Evolutionary conservation across 371 early-diverging fungal genomes (phyloP).

Genomic region (Astathelohania contejeani): DNA sequence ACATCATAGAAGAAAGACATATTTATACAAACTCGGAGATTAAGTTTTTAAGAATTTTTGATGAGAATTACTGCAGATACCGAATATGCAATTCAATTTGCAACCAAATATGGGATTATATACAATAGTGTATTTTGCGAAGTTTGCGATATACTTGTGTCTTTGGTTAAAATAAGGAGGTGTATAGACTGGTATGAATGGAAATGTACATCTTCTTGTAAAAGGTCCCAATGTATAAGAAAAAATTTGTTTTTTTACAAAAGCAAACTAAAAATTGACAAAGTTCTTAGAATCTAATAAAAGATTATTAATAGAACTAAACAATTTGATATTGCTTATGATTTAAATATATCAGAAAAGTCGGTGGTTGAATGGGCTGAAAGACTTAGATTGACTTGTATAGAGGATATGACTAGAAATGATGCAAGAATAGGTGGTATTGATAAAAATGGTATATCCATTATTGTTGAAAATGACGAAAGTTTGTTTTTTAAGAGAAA

Average conservation of each 20-base stretch:
- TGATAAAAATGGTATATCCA: neutral
- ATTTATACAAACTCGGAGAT: too few relatives aligned
- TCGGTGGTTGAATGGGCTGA: neutral
- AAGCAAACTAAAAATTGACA: neutral
- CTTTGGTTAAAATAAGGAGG: neutral
- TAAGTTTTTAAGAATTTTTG: too few relatives aligned
- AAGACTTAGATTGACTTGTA: neutral
- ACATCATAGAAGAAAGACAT: too few relatives aligned
- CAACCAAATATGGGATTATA: neutral
- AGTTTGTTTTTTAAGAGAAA: slow-evolving; percentile 1
- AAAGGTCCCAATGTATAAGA: slow-evolving; percentile 1
- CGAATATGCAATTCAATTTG: neutral
- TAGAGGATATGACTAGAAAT: neutral
- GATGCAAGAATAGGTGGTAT: too few relatives aligned
- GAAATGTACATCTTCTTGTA: neutral
- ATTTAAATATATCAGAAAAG: neutral
- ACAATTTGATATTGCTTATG: neutral
- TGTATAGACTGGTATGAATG: neutral
- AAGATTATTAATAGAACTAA: neutral
- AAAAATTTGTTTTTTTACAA: neutral
- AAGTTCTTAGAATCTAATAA: neutral
- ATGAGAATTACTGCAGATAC: too few relatives aligned
- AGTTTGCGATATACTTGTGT: neutral
- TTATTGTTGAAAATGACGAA: neutral
- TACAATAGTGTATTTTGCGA: neutral